phyloP scores from a whole-genome alignment of 23 red algal species.

The Chondrus crispus region DNA sequence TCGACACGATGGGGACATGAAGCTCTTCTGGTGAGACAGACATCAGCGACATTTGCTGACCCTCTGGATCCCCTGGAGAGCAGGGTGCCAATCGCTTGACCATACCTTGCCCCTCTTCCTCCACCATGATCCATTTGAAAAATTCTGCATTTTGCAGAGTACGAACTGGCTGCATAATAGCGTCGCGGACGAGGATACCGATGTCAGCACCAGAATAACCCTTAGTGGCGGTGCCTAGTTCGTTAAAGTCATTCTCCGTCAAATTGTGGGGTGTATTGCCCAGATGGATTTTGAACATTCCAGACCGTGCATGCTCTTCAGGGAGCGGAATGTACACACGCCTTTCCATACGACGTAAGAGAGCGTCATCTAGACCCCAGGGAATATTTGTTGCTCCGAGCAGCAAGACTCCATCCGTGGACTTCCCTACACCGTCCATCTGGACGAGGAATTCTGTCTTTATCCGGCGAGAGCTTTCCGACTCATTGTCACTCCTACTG shows the following conservation, averaged over 20 bases:
- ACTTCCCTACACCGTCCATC: constrained; percentile 81
- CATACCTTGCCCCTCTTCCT: constrained; percentile 1
- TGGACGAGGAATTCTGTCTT: constrained; percentile 94
- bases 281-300: constrained; percentile 77
- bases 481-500: constrained; percentile 57
- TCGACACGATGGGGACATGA: constrained; percentile 47
- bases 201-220: constrained; percentile 85
- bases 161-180: constrained; percentile 92
- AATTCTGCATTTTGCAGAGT: constrained; percentile 58
- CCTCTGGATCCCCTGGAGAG: constrained; percentile 64
- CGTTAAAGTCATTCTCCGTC: constrained; percentile 33
- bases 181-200: constrained; percentile 65
- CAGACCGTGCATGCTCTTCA: constrained; percentile 54
- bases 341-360: constrained; percentile 77
- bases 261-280: constrained; percentile 65
- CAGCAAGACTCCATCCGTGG: constrained; percentile 60
- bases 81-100: constrained; percentile 58
- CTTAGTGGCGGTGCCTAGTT: constrained; percentile 43
- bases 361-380: constrained; percentile 78
- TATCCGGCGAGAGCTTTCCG: constrained; percentile 70
- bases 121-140: constrained; percentile 47
- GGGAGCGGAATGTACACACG: constrained; percentile 91
- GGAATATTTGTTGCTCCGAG: constrained; percentile 88
- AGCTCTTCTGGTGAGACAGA: constrained; percentile 52
- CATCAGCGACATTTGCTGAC: constrained; percentile 40